These are phyloP conservation scores for Abelmoschus esculentus DNA, from an alignment of 345 rosid species.

Conservation along the genomic window DNA sequence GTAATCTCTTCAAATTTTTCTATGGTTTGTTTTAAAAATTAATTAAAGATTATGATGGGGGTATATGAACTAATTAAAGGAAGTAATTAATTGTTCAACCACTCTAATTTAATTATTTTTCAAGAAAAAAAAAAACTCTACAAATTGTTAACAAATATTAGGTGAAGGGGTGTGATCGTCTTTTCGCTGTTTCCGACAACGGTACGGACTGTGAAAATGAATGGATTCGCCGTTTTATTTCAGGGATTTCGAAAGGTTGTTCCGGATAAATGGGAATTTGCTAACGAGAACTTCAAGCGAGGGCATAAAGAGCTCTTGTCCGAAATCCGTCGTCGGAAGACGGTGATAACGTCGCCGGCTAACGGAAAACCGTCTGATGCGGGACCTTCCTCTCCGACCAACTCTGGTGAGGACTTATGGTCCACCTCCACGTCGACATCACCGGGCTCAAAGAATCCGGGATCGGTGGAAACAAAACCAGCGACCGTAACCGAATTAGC, in stretches of 20 bases:
- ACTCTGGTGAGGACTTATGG: conserved; percentile 69
- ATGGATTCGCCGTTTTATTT: background rate
- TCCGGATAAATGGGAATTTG: conserved; percentile 85
- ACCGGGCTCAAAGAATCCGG: conserved; percentile 70
- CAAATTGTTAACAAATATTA: too few relatives aligned
- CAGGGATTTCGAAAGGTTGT: conserved; percentile 75
- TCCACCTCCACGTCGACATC: conserved; percentile 69
- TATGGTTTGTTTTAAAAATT: background rate
- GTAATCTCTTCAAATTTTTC: background rate
- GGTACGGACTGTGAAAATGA: background rate
- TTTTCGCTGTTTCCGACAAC: background rate
- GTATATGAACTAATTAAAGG: too few relatives aligned
- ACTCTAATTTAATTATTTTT: too few relatives aligned
- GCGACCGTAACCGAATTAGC: conserved; percentile 30
- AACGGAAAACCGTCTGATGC: conserved; percentile 25
- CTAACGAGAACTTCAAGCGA: conserved; percentile 58
- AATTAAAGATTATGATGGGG: background rate
- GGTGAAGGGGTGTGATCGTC: background rate
- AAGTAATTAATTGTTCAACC: too few relatives aligned
- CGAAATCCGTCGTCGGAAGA: conserved; percentile 54
- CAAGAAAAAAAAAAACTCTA: too few relatives aligned
- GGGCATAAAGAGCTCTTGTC: conserved; percentile 45
- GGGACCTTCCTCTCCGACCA: conserved; percentile 34
- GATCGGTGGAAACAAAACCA: conserved; percentile 42
- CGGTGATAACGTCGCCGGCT: conserved; percentile 22